Conservation (phyloP, 495 filamentous ascomycete genomes). For the Tuber magnatum region DNA sequence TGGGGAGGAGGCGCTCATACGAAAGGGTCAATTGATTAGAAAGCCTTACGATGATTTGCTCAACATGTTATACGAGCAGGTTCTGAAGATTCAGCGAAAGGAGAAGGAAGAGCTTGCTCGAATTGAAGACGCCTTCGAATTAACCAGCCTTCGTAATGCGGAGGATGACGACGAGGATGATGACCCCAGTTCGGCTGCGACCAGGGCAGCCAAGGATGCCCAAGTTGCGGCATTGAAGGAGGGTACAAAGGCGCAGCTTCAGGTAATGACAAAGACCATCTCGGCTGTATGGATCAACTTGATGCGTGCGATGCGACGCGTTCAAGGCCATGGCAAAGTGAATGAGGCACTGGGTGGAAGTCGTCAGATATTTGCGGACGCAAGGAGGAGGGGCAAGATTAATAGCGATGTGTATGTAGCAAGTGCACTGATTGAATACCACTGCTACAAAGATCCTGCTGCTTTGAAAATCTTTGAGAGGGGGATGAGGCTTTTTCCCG, state of each 20-base stretch:
- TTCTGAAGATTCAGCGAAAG: constrained; percentile 63
- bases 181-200: constrained; percentile 49
- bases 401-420: constrained; percentile 92
- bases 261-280: constrained; percentile 65
- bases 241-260: constrained; percentile 61
- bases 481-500: constrained; percentile 82
- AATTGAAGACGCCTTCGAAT: constrained; percentile 57
- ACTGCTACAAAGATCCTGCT: constrained; percentile 87
- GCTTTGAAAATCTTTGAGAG: constrained; percentile 92
- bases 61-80: constrained; percentile 73
- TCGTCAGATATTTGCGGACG: constrained; percentile 78
- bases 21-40: constrained; percentile 65
- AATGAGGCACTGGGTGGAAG: constrained; percentile 64
- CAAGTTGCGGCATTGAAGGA: constrained; percentile 67
- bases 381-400: constrained; percentile 72
- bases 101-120: constrained; percentile 64
- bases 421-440: constrained; percentile 82
- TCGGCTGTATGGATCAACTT: constrained; percentile 91
- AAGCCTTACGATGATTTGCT: constrained; percentile 77
- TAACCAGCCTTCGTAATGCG: constrained; percentile 42
- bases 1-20: constrained; percentile 59
- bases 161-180: constrained; percentile 62
- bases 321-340: constrained; percentile 80
- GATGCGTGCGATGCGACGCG: constrained; percentile 84
- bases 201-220: constrained; percentile 52